Evolutionary conservation across 768 basidiomycete species (phyloP), one percentile per base, ranked within the genome.

Genomic region (Boletales sp.): DNA sequence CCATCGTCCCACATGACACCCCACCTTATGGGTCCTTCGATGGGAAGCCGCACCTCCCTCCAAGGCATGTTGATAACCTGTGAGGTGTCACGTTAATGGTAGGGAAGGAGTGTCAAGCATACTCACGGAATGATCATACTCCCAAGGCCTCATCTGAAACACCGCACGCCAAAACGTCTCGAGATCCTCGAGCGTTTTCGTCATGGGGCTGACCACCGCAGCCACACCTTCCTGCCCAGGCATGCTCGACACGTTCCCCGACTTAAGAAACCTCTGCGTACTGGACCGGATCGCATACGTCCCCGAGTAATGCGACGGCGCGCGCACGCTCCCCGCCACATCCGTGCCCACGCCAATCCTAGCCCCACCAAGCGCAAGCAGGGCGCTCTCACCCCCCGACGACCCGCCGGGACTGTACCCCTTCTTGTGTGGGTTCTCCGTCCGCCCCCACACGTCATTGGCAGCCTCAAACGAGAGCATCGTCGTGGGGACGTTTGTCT

Each of bases 271-370:
- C 48, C 86, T 71, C 37, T 80, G 74, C 48, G 70, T 67, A 57
- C 82, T 83, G 10, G 79, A 73, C 60, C 78, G 80, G 62, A 84
- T 73, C 8, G 77, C 70, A 64, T 82, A 86, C 2, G 85, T 65
- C 0, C 84, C 86, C 39, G 81, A 82, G 56, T 82, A 83, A 49
- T 84, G 79, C 1, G 85, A 77, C 3, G 86, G 86, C 8, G 76
- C 76, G 17, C 86, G 76, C 36, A 89, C 78, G 30, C 80, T 82
- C 3, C 86, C 87, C 10, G 80, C 85, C 18, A 87, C 82, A 50
- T 87, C 85, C 6, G 84, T 82, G 7, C 86, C 86, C 39, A 86
- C 70, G 1, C 84, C 84, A 18, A 84, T 72, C 41, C 81, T 73
- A 4, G 80, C 75, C 30, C 83, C 83, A 17, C 81, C 79, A 46